phyloP scores from a whole-genome alignment of 257 asterid genomes.

The Solanum lycopersicoides region DNA sequence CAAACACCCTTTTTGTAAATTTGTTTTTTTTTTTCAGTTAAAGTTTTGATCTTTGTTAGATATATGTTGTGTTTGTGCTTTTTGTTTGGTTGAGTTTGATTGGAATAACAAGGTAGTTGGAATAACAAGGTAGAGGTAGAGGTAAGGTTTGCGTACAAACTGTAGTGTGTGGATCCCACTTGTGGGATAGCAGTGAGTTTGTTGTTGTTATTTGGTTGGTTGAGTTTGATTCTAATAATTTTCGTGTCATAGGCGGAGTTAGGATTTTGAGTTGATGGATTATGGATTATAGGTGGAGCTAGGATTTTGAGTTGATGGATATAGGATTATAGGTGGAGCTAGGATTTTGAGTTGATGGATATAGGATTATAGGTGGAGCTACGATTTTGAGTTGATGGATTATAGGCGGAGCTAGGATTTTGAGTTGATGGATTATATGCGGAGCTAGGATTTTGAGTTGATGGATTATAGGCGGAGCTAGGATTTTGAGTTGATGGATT shows the following conservation, averaged over 20 bases:
- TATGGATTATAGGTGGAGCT: not conserved
- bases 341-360: not conserved
- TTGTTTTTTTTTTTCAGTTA: not conserved
- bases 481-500: not conserved
- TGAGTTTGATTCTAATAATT: not conserved
- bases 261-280: too few species aligned
- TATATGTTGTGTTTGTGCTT: not conserved
- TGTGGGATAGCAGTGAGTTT: not conserved
- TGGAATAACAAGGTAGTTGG: too few species aligned
- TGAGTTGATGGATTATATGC: not conserved
- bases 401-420: not conserved
- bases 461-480: not conserved
- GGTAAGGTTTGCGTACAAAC: not conserved
- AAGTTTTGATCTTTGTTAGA: not conserved
- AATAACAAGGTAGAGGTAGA: accelerated
- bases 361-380: not conserved
- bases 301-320: not conserved
- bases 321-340: not conserved
- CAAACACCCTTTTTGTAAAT: not conserved
- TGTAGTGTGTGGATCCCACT: accelerated
- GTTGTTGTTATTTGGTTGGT: not conserved
- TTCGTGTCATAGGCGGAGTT: not conserved
- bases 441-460: not conserved
- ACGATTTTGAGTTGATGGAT: not conserved
- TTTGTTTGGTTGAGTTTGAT: not conserved